A percentile compares a stretch with the other conserved stretches of the same genome.
Conservation (phyloP, 495 filamentous ascomycete species). For the Aspergillus hancockii region DNA sequence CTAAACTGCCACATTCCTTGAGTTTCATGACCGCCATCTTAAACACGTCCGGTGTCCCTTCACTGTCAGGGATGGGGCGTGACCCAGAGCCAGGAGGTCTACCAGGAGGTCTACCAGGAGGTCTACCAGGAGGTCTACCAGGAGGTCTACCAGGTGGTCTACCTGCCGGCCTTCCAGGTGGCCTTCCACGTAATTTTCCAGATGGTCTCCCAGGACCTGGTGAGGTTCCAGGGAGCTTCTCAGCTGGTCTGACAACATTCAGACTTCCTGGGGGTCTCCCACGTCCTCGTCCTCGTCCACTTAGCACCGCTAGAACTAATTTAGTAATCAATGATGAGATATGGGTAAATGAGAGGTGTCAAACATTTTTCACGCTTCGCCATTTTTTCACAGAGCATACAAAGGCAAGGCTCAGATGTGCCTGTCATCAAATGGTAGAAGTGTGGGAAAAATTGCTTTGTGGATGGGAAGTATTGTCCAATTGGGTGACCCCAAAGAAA, state of each 20-base stretch:
- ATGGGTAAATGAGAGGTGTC: neutral
- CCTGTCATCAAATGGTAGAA: constrained; percentile 58
- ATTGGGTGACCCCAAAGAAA: constrained; percentile 59
- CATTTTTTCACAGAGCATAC: constrained; percentile 37
- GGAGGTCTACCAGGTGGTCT: constrained; percentile 12
- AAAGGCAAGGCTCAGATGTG: constrained; percentile 33
- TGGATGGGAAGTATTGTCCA: constrained; percentile 51
- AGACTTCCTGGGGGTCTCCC: constrained; percentile 19
- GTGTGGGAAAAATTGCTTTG: constrained; percentile 56
- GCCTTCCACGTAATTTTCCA: constrained; percentile 15
- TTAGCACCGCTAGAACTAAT: neutral
- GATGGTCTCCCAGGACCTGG: constrained; percentile 2
- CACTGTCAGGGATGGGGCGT: constrained; percentile 20
- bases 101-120: constrained; percentile 7
- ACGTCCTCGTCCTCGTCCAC: constrained; percentile 19
- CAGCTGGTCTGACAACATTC: neutral
- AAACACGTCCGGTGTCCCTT: constrained; percentile 56
- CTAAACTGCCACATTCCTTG: constrained; percentile 37
- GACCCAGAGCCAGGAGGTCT: neutral
- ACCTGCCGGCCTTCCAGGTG: constrained; percentile 22
- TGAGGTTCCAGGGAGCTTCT: neutral
- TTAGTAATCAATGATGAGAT: neutral
- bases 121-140: constrained; percentile 6
- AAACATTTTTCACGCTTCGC: constrained; percentile 18
- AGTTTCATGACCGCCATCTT: constrained; percentile 49